A percentile compares a stretch with the other conserved stretches of the same genome.
Evolutionary conservation across 257 asterid species (phyloP).

Genomic region (Solanum gandarillasii): DNA sequence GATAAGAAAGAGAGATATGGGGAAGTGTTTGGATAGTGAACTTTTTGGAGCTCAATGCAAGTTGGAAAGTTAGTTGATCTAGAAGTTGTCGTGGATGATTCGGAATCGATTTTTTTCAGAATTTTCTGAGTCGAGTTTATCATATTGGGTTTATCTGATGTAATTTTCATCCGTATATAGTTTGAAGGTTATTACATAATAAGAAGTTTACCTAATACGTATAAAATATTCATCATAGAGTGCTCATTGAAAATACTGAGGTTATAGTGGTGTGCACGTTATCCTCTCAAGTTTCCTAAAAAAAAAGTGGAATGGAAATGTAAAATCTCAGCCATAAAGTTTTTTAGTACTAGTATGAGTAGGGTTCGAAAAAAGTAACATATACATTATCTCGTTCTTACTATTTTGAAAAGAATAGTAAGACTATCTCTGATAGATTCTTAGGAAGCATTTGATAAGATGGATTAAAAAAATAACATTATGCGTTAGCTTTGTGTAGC

Average conservation of each 20-base stretch:
- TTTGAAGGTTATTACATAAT: too few relatives aligned
- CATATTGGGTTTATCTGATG: too few relatives aligned
- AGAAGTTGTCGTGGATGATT: too few relatives aligned
- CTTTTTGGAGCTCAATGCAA: neutral
- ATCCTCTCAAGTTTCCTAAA: neutral
- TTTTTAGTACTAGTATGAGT: neutral
- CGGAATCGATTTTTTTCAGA: fast-evolving
- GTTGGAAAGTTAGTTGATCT: neutral
- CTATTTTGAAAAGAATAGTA: neutral
- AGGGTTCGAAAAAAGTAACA: neutral
- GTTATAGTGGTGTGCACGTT: neutral
- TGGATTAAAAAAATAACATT: neutral
- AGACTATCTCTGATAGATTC: neutral
- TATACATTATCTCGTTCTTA: fast-evolving
- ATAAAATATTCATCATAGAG: too few relatives aligned
- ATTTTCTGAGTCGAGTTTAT: neutral
- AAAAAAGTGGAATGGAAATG: neutral
- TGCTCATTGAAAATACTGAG: neutral
- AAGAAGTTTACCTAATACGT: too few relatives aligned
- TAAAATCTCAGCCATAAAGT: neutral
- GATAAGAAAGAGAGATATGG: neutral
- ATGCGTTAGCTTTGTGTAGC: neutral
- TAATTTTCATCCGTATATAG: too few relatives aligned
- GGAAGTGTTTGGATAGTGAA: neutral
- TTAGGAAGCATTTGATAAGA: too few relatives aligned